Conservation (phyloP, 31 red algal species). For the Porphyra umbilicalis region DNA sequence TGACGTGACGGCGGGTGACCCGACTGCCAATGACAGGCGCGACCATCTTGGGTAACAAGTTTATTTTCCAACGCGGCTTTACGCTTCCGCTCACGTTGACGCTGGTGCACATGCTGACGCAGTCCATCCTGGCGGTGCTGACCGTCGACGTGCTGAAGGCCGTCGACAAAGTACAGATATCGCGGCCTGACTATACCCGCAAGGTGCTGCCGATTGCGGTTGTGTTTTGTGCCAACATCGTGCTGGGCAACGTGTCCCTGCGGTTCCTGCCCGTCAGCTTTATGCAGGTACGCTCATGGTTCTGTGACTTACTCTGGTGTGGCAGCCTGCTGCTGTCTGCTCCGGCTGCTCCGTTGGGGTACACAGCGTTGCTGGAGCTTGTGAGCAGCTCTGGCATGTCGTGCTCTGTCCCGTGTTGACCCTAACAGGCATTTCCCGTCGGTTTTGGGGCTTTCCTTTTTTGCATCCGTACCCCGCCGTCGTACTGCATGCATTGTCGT, state of each 20-base stretch:
- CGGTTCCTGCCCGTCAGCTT: slow-evolving; percentile 84
- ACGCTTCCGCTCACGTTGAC: slow-evolving; percentile 68
- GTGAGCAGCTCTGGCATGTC: too few species aligned
- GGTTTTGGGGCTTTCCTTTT: too few species aligned
- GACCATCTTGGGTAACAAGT: slow-evolving; percentile 89
- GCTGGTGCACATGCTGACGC: slow-evolving; percentile 69
- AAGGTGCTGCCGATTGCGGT: slow-evolving; percentile 72
- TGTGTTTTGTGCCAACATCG: slow-evolving; percentile 79
- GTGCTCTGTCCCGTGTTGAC: too few species aligned
- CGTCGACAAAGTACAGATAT: slow-evolving; percentile 58
- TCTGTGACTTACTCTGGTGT: too few species aligned
- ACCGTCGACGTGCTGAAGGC: slow-evolving; percentile 49
- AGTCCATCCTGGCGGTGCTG: slow-evolving; percentile 45
- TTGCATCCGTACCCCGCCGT: too few species aligned
- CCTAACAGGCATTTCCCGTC: too few species aligned
- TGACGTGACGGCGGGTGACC: not conserved
- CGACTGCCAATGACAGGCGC: slow-evolving; percentile 30
- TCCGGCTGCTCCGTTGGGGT: too few species aligned
- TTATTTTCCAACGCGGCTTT: slow-evolving; percentile 68
- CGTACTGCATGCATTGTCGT: too few species aligned
- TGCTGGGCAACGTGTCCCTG: slow-evolving; percentile 73
- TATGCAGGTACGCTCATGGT: slow-evolving; percentile 35
- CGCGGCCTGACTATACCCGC: slow-evolving; percentile 43
- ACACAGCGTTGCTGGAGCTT: too few species aligned
- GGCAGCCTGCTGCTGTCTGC: too few species aligned